Conservation (phyloP, 805 yeast genomes). For the Lipomyces orientalis region DNA sequence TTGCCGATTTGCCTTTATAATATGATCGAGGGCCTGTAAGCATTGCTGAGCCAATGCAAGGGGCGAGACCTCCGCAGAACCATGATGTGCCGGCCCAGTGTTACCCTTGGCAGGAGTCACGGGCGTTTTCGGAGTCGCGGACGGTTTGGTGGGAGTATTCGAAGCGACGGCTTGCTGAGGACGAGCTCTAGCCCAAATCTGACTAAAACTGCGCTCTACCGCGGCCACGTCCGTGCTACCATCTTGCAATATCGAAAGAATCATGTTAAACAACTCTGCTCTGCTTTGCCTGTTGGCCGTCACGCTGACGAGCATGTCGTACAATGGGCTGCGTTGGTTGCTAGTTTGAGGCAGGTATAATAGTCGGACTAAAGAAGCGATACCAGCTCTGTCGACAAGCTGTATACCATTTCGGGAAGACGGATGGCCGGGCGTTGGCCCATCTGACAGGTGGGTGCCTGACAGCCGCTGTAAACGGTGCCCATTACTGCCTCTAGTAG, state of each 20-base stretch:
- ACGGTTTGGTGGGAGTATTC: slow-evolving; percentile 37
- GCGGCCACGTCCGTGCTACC: slow-evolving; percentile 68
- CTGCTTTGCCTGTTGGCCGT: slow-evolving; percentile 81
- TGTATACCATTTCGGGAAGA: slow-evolving; percentile 60
- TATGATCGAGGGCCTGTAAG: slow-evolving; percentile 72
- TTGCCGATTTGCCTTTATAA: slow-evolving; percentile 69
- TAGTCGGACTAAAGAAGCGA: slow-evolving; percentile 71
- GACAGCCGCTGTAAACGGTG: slow-evolving; percentile 6
- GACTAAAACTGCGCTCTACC: slow-evolving; percentile 65
- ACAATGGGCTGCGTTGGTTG: slow-evolving; percentile 64
- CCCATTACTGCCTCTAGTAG: slow-evolving; percentile 10
- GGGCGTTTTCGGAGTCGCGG: slow-evolving; percentile 31
- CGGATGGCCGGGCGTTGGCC: slow-evolving; percentile 44
- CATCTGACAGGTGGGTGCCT: slow-evolving; percentile 30
- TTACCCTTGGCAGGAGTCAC: slow-evolving; percentile 20
- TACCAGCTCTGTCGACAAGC: slow-evolving; percentile 74
- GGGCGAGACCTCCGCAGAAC: slow-evolving; percentile 60
- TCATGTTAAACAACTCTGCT: slow-evolving; percentile 69
- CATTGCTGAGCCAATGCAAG: slow-evolving; percentile 75
- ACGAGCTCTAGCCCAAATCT: slow-evolving; percentile 59
- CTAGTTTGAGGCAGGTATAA: slow-evolving; percentile 73
- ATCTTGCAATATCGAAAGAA: slow-evolving; percentile 74
- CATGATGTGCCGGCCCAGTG: slow-evolving; percentile 5
- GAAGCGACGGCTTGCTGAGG: slow-evolving; percentile 29
- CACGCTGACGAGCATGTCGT: slow-evolving; percentile 67